Evolutionary conservation across 2,329 filamentous ascomycete species (phyloP), one percentile per base, ranked within the genome.

Genomic region (Colletotrichum sp.): DNA sequence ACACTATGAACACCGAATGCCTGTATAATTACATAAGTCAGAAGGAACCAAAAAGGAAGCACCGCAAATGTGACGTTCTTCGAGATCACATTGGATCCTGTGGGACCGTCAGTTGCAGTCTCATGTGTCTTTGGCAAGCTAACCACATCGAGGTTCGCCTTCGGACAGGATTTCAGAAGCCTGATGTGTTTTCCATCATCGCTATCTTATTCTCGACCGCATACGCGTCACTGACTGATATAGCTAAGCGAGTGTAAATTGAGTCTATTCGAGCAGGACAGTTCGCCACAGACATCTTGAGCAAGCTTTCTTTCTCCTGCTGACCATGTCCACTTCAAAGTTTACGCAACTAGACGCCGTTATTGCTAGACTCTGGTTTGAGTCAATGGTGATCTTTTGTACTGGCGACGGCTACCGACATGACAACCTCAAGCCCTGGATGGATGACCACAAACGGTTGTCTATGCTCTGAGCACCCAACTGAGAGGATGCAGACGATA

Each of bases 391-490:
- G 44, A 13, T 21, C 10, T 52, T 52, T 52, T 13, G 12, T 8
- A 13, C 1, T 21, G 4, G 9, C 9, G 3, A 49, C 39, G 39
- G 39, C 39, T 49, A 49, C 39, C 2, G 0, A n/a, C 39, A 2
- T 49, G 18, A 49, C 39, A n/a, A 12, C 39, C 0, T n/a, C 9
- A n/a, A n/a, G 39, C 1, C 39, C 39, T n/a, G 3, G 39, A 44
- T 44, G 10, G 5, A 2, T 13, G n/a, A 21, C 10, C 44, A 4
- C 6, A 4, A 21, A 7, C 9, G 18, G 5, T 10, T 21, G 9
- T 10, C 18, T 49, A 4, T 9, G 18, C 44, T 21, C 18, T n/a
- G 0, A 0, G 39, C 18, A 4, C 18, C 1, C 39, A 0, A 2
- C 39, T 12, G 1, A n/a, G 1, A n/a, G 39, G 32, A 34, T 34